Base-by-base conservation (phyloP, 129 eudicot genomes). In the Centrapalus pauciflorus region DNA sequence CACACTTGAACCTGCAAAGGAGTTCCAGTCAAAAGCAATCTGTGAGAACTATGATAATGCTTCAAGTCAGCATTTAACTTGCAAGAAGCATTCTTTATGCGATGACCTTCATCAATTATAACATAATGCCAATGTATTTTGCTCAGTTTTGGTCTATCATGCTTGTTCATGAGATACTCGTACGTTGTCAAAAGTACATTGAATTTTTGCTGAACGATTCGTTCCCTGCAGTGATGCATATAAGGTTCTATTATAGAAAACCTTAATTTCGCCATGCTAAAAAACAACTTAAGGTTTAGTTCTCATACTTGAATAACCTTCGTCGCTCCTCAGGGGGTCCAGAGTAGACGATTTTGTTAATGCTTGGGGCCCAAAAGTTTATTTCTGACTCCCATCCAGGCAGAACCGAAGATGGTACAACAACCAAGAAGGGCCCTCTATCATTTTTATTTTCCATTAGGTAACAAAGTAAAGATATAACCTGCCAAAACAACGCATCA, bases 21-120 rank as follows among this genome's bases (percentile, higher is more conserved):
- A 58, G 98, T 93, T 78, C 96, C 96, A 52, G 98, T 93, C 80
- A 93, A 74, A 66, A 93, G 89, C 83, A 93, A 67, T 76, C 96
- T 82, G 80, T 93, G 98, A 70, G 91, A 84, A 71, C 98, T 93
- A 17, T 75, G 89, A 64, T 93, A 93, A 67, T 75, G 92, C 85
- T 93, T 93, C 84, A 93, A 76, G 8, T 93, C 98, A 73, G 98
- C 98, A 88, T 93, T 93, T 77, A 93, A 80, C 80, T 93, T 93
- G 95, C 98, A 93, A 66, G 98, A 93, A 55, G 98, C 98, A 86
- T 93, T 93, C 89, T 93, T 93, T 38, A 93, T 93, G 23, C 98
- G 96, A 76, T 93, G 98, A 43, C 98, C 98, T 77, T 93, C 98
- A 72, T 93, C 98, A 80, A 93, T 93, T 64, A 93, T 93, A 68